Evolutionary conservation across 2,329 filamentous ascomycete species (phyloP).

Genomic region (Sclerotiophoma versabilis): DNA sequence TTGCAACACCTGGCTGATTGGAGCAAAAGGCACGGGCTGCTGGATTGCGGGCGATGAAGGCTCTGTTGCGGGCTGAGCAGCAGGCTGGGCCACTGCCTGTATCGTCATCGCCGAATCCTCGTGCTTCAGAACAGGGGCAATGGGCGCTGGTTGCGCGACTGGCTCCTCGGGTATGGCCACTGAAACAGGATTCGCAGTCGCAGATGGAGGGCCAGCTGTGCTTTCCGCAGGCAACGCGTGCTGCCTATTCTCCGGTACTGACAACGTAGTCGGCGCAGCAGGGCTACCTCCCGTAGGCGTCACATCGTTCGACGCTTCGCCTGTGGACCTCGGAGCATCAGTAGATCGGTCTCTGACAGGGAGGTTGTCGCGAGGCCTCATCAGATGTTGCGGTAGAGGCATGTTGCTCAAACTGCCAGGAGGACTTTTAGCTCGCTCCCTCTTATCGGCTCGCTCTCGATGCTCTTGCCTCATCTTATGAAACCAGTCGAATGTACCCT

Average conservation of each 20-base stretch:
- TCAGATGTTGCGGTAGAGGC: constrained; percentile 28
- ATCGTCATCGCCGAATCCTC: constrained; percentile 12
- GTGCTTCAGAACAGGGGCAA: constrained; percentile 2
- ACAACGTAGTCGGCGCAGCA: constrained; percentile 2
- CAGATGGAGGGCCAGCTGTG: constrained; percentile 5
- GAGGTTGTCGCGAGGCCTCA: constrained; percentile 25
- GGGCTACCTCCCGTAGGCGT: constrained; percentile 30
- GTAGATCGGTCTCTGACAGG: constrained; percentile 34
- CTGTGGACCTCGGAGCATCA: constrained; percentile 32
- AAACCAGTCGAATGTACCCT: constrained; percentile 69
- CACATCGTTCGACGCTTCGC: constrained; percentile 30
- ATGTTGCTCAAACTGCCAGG: constrained; percentile 43
- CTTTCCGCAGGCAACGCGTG: not conserved
- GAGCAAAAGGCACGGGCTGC: constrained; percentile 4
- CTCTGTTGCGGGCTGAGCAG: not conserved
- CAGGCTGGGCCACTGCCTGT: not conserved
- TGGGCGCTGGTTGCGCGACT: not conserved
- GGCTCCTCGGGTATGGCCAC: constrained; percentile 12
- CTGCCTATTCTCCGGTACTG: constrained; percentile 5
- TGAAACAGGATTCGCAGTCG: constrained; percentile 12
- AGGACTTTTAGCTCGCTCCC: constrained; percentile 61
- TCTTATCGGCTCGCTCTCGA: constrained; percentile 61
- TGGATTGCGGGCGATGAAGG: constrained; percentile 8
- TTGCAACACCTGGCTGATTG: constrained; percentile 2
- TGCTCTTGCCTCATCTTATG: constrained; percentile 69